Conservation (phyloP, 2,329 filamentous ascomycete genomes). For the Sclerotinia glacialis region DNA sequence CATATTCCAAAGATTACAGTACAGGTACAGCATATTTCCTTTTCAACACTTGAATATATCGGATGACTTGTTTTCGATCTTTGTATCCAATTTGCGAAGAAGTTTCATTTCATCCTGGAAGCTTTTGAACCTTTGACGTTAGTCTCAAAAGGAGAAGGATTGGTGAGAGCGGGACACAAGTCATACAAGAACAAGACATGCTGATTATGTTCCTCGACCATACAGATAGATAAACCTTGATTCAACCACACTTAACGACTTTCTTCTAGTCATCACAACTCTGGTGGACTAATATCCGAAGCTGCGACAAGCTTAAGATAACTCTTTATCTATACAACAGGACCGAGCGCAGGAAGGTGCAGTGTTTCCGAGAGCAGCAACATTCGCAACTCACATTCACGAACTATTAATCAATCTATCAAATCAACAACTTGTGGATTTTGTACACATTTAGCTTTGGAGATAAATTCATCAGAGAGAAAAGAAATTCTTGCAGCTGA, state of each 20-base stretch:
- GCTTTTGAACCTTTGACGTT: constrained; percentile 17
- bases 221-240: constrained; percentile 9
- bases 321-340: constrained; percentile 26
- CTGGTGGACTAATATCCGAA: constrained; percentile 23
- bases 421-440: neutral
- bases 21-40: constrained; percentile 12
- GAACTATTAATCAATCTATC: neutral
- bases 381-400: constrained; percentile 3
- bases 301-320: constrained; percentile 33
- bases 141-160: neutral
- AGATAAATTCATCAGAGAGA: neutral
- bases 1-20: constrained; percentile 16
- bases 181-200: neutral
- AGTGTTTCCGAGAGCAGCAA: constrained; percentile 2
- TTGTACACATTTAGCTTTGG: neutral
- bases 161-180: neutral
- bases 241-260: neutral
- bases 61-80: neutral
- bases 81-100: neutral
- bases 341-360: constrained; percentile 33
- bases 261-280: neutral
- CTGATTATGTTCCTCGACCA: neutral
- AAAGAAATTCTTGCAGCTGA: neutral
- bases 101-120: constrained; percentile 24
- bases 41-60: neutral